phyloP scores from a whole-genome alignment of 805 yeast species.

The Metschnikowia vanudenii region DNA sequence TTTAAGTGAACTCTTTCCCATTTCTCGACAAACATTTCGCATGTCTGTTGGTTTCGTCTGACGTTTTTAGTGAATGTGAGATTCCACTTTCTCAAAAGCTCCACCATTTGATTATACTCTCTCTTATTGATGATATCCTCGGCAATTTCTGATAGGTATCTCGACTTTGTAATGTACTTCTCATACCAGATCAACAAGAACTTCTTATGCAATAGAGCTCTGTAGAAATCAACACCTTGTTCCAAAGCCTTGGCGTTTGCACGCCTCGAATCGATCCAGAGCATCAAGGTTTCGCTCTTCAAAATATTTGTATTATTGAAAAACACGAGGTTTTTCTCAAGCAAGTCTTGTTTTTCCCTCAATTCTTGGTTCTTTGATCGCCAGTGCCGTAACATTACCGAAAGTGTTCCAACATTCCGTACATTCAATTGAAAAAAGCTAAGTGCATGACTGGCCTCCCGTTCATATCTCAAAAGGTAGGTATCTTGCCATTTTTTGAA shows the following conservation, averaged over 20 bases:
- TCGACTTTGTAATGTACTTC: conserved; percentile 23
- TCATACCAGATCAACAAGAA: conserved; percentile 36
- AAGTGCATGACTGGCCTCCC: conserved; percentile 19
- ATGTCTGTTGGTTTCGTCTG: conserved; percentile 35
- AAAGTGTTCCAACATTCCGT: conserved; percentile 1
- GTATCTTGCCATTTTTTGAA: conserved; percentile 25
- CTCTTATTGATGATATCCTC: conserved; percentile 30
- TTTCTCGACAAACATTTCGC: conserved; percentile 32
- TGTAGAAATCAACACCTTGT: conserved; percentile 10
- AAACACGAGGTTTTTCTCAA: conserved; percentile 8
- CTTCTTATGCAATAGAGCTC: conserved; percentile 22
- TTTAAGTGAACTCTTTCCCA: conserved; percentile 30
- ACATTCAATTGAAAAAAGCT: conserved; percentile 18
- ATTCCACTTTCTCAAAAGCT: conserved; percentile 34
- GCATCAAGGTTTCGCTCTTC: conserved; percentile 10
- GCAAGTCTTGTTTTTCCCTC: not conserved
- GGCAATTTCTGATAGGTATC: conserved; percentile 28
- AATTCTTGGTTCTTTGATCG: not conserved
- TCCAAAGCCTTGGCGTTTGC: conserved; percentile 3
- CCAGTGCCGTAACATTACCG: conserved; percentile 11
- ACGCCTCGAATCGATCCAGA: conserved; percentile 11
- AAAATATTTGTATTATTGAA: conserved; percentile 10
- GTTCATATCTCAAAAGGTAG: conserved; percentile 24
- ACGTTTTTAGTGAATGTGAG: conserved; percentile 34
- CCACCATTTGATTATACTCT: conserved; percentile 28